Base-by-base conservation (phyloP, 2,329 filamentous ascomycete species). In the Knoxdaviesia proteae region DNA sequence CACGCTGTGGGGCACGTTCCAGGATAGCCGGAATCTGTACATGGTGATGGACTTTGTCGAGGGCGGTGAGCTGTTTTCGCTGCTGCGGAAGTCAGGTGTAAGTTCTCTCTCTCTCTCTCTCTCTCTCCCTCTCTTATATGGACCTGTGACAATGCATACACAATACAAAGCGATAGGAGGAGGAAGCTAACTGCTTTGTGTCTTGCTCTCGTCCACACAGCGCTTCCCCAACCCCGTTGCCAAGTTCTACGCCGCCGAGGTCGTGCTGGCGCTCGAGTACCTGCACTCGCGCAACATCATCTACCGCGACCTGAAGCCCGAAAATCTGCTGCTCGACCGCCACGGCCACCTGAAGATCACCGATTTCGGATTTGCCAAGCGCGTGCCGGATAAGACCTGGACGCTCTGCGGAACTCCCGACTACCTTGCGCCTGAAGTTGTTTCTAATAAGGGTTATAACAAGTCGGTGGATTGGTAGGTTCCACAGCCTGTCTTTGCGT, bases 11-110 rank as follows among this genome's bases (percentile, higher is more conserved):
- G 90, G 90, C 45, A 98, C 90, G 7, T 98, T 96, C 60, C 88
- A 96, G 58, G 90, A 98, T 55, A 73, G 78, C 41, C 86, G 78
- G 63, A 96, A 94, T 58, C 67, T 98, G 34, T 98, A 98, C 71
- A 98, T 98, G 90, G 90, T 98, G 54, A 98, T 98, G 90, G 90
- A 98, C 61, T 98, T 98, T 65, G 88, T 98, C 43, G 90, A 98
- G 62, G 90, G 90, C 51, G 90, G 90, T 54, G 90, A 98, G 67
- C 69, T 98, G 43, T 98, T 98, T 60, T 96, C 88, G 51, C 63
- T 98, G 53, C 66, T 98, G 53, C 74, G 90, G 53, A 96, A 98
- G 62, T 96, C 88, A 68, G 78, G 88, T 71, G 74, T 73, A 70
- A 62, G 69, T 63, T n/a, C 34, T 41, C 20, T 29, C 42, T 39